Evolutionary conservation across 139 green algal genomes (phyloP).

Genomic region (Asterochloris erici): DNA sequence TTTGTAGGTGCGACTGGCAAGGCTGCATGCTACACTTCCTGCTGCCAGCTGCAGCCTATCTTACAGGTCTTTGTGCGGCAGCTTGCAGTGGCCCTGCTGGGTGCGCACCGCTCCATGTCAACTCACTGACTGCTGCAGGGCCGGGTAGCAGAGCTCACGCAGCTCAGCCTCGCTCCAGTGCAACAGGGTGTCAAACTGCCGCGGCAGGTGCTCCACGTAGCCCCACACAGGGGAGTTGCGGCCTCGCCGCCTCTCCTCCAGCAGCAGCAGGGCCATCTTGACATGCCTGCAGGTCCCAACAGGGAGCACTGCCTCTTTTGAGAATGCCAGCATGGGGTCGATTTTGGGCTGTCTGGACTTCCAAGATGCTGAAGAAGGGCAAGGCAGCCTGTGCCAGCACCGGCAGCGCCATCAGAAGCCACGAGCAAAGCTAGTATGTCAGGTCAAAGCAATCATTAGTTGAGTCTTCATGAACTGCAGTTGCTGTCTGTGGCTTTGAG

Average conservation of each 20-base stretch:
- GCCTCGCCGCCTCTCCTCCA: slow-evolving; percentile 54
- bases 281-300: slow-evolving; percentile 38
- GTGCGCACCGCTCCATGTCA: not conserved
- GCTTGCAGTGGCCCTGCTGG: not conserved
- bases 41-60: no score
- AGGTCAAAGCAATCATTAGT: no score
- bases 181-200: slow-evolving; percentile 54
- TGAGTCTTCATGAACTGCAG: no score
- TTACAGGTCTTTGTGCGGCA: no score
- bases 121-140: slow-evolving; percentile 47
- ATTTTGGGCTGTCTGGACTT: not conserved
- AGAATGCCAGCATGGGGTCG: not conserved
- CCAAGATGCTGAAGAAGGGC: not conserved
- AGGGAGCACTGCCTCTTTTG: not conserved
- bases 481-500: no score
- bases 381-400: not conserved
- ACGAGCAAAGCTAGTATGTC: no score
- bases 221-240: slow-evolving; percentile 26
- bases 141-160: slow-evolving; percentile 58
- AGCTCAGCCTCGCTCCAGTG: slow-evolving; percentile 60
- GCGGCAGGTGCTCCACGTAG: slow-evolving; percentile 70
- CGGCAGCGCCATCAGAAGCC: no score
- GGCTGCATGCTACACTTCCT: no score
- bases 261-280: slow-evolving; percentile 67
- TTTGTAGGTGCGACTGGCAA: no score